These are phyloP conservation scores for Coemansia asiatica DNA, from an alignment of 192 early-diverging fungal species.

Conservation along the genomic window DNA sequence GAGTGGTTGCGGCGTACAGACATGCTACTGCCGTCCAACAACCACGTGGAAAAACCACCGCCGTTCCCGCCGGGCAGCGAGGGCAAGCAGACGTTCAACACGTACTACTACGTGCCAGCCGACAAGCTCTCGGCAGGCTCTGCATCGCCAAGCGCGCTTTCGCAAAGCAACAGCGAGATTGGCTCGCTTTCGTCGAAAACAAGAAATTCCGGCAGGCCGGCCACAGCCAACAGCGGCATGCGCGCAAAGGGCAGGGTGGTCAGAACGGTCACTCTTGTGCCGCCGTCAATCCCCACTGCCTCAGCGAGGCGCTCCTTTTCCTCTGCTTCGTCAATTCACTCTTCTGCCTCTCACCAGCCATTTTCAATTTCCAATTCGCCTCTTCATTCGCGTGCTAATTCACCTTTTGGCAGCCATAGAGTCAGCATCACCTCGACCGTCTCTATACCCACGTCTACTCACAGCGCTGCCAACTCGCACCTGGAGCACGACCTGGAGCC, in stretches of 20 bases:
- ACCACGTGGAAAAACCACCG: slow-evolving; percentile 21
- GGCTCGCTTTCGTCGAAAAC: background rate
- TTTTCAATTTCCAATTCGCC: slow-evolving; percentile 11
- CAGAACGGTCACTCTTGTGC: slow-evolving; percentile 19
- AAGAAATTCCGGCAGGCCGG: background rate
- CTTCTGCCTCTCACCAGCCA: slow-evolving; percentile 22
- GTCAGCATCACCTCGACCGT: slow-evolving; percentile 13
- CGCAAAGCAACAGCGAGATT: slow-evolving; percentile 9
- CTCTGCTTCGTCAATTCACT: slow-evolving; percentile 28
- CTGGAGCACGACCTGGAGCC: background rate
- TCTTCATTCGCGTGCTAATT: slow-evolving; percentile 12
- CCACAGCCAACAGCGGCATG: background rate
- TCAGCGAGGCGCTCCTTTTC: slow-evolving; percentile 29
- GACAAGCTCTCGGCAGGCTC: background rate
- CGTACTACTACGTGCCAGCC: slow-evolving; percentile 25
- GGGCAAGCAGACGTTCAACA: slow-evolving; percentile 32
- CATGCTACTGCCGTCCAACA: slow-evolving; percentile 34
- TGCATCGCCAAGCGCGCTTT: slow-evolving; percentile 1
- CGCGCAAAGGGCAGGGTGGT: slow-evolving; percentile 23
- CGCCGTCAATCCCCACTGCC: slow-evolving; percentile 17
- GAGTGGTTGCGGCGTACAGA: slow-evolving; percentile 52
- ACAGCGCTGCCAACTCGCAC: slow-evolving; percentile 7
- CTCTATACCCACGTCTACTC: slow-evolving; percentile 5
- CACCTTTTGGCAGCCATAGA: slow-evolving; percentile 16
- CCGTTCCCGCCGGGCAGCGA: slow-evolving; percentile 31